A percentile compares a stretch with the other conserved stretches of the same genome.
Conservation (phyloP, 2,329 filamentous ascomycete genomes). For the Pseudogymnoascus sp. region DNA sequence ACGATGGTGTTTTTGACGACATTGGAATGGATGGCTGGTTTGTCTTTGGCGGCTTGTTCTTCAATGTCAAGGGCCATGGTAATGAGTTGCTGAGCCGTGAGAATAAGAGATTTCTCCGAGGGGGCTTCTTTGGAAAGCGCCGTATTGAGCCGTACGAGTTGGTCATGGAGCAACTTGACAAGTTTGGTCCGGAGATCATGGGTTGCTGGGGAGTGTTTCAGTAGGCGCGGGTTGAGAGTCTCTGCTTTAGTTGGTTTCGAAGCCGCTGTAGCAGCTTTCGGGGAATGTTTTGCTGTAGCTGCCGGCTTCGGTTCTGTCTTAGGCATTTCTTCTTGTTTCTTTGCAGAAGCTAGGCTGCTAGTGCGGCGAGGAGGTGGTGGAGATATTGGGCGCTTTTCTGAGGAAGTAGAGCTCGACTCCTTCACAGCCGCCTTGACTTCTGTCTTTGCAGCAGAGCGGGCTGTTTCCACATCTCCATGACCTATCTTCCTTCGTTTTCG, state of each 20-base stretch:
- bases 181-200: conserved; percentile 51
- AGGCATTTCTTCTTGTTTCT: conserved; percentile 14
- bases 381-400: conserved; percentile 20
- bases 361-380: conserved; percentile 24
- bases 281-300: not conserved
- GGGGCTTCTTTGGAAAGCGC: conserved; percentile 47
- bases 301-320: conserved; percentile 14
- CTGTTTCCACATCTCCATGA: conserved; percentile 9
- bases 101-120: conserved; percentile 45
- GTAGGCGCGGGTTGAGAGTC: conserved; percentile 60
- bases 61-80: conserved; percentile 69
- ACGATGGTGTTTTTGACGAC: conserved; percentile 76
- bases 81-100: conserved; percentile 62
- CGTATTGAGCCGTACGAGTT: conserved; percentile 60
- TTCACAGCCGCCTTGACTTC: not conserved
- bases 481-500: conserved; percentile 28
- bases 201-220: conserved; percentile 47
- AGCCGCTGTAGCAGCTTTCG: not conserved
- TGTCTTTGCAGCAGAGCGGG: not conserved
- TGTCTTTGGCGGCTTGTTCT: conserved; percentile 62
- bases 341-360: conserved; percentile 9
- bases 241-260: conserved; percentile 35
- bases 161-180: conserved; percentile 56
- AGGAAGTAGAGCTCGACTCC: conserved; percentile 3
- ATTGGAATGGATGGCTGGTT: conserved; percentile 69